Conservation (phyloP, 192 early-diverging fungal species). For the Lobosporangium transversale region DNA sequence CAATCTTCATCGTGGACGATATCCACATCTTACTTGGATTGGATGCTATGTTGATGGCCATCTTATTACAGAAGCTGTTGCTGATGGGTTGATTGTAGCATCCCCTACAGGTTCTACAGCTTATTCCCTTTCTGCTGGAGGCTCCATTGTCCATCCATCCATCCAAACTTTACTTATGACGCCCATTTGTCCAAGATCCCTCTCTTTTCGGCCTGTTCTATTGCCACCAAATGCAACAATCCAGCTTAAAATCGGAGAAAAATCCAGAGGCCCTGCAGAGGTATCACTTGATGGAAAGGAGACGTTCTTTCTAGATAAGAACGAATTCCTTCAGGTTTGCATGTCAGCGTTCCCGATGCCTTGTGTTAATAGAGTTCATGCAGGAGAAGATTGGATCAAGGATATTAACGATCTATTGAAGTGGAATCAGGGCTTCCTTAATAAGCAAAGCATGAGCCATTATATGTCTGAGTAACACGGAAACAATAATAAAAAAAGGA, state of each 20-base stretch:
- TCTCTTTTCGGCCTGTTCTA: slow-evolving; percentile 85
- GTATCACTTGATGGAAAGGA: slow-evolving; percentile 84
- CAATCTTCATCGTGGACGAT: slow-evolving; percentile 84
- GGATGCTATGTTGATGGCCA: slow-evolving; percentile 85
- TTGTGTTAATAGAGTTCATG: slow-evolving; percentile 74
- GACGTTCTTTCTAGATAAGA: slow-evolving; percentile 72
- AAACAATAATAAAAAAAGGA: background rate
- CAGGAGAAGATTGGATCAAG: slow-evolving; percentile 78
- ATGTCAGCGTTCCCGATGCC: slow-evolving; percentile 82
- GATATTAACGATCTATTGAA: slow-evolving; percentile 88
- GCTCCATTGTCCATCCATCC: slow-evolving; percentile 83
- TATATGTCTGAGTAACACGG: slow-evolving; percentile 46
- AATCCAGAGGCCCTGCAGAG: slow-evolving; percentile 71
- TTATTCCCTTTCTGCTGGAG: slow-evolving; percentile 87
- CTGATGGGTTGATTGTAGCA: slow-evolving; percentile 75
- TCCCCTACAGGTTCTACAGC: slow-evolving; percentile 95
- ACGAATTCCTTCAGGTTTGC: slow-evolving; percentile 71
- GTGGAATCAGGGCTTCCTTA: slow-evolving; percentile 85
- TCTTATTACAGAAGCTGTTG: slow-evolving; percentile 84
- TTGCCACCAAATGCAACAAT: slow-evolving; percentile 76
- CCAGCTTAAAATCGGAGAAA: slow-evolving; percentile 67
- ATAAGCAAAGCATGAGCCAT: slow-evolving; percentile 55
- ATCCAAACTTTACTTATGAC: slow-evolving; percentile 79
- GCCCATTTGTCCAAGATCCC: slow-evolving; percentile 85
- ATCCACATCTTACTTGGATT: slow-evolving; percentile 83